phyloP scores from a whole-genome alignment of 2,329 filamentous ascomycete genomes.

The Penicillium rolfsii region DNA sequence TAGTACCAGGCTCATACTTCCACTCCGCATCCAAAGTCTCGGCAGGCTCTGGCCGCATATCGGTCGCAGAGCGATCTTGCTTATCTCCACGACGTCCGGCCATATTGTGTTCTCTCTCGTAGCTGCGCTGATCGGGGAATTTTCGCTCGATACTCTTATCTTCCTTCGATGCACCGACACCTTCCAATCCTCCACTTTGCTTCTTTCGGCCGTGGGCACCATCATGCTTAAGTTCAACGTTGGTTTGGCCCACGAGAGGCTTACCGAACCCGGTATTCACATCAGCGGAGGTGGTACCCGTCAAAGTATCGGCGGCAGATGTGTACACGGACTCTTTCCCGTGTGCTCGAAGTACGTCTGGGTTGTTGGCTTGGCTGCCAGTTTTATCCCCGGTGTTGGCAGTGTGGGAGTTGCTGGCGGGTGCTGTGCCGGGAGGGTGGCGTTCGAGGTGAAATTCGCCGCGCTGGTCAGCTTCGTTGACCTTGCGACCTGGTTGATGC shows the following conservation, averaged over 20 bases:
- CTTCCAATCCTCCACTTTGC: slow-evolving; percentile 48
- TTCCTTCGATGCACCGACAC: slow-evolving; percentile 43
- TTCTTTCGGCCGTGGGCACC: slow-evolving; percentile 49
- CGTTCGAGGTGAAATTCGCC: slow-evolving; percentile 68
- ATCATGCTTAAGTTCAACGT: slow-evolving; percentile 53
- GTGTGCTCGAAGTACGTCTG: slow-evolving; percentile 42
- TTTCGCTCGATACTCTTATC: slow-evolving; percentile 27
- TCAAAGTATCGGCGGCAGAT: slow-evolving; percentile 51
- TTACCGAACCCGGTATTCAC: slow-evolving; percentile 59
- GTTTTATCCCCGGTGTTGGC: slow-evolving; percentile 45
- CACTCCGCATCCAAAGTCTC: slow-evolving; percentile 32
- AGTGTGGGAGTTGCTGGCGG: slow-evolving; percentile 53
- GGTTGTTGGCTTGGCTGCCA: slow-evolving; percentile 48
- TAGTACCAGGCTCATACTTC: slow-evolving; percentile 34
- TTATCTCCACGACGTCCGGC: slow-evolving; percentile 33
- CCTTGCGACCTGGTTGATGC: slow-evolving; percentile 66
- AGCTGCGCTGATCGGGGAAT: slow-evolving; percentile 33
- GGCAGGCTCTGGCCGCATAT: slow-evolving; percentile 36
- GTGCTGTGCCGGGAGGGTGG: slow-evolving; percentile 66
- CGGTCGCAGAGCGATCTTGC: slow-evolving; percentile 35
- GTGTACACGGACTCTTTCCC: slow-evolving; percentile 49
- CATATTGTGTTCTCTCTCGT: slow-evolving; percentile 33
- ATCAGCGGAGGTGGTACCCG: slow-evolving; percentile 57
- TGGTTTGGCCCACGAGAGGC: slow-evolving; percentile 55
- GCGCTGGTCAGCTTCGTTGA: slow-evolving; percentile 57